These are phyloP conservation scores for Pseudohalonectria lignicola DNA, from an alignment of 2,329 filamentous ascomycete species.

Conservation along the genomic window DNA sequence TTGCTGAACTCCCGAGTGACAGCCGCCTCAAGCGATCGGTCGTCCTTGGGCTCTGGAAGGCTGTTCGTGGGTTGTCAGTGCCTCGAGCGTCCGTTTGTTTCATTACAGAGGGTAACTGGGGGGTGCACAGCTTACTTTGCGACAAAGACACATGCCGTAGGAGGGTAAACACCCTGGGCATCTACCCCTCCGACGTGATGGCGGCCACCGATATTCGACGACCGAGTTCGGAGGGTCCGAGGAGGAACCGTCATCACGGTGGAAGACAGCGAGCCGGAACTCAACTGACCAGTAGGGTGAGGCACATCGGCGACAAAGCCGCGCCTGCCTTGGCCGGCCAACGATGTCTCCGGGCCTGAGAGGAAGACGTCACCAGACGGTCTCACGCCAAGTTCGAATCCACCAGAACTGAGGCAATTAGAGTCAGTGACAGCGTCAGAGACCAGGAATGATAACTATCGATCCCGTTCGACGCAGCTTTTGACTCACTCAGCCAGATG, in stretches of 20 bases:
- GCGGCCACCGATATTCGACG: slow-evolving; percentile 7
- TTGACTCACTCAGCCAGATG: too few species aligned
- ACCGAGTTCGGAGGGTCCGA: slow-evolving; percentile 3
- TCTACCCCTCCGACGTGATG: slow-evolving; percentile 23
- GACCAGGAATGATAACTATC: too few species aligned
- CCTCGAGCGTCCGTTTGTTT: too few species aligned
- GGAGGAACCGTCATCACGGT: neutral
- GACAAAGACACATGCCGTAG: slow-evolving; percentile 51
- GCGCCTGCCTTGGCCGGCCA: neutral
- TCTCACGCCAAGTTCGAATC: slow-evolving; percentile 8
- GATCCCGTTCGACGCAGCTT: too few species aligned
- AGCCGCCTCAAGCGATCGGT: slow-evolving; percentile 37
- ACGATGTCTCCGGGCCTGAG: neutral
- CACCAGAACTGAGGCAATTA: neutral
- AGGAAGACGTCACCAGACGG: slow-evolving; percentile 8
- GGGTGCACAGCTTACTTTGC: slow-evolving; percentile 53
- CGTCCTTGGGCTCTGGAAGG: slow-evolving; percentile 36
- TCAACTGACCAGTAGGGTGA: too few species aligned
- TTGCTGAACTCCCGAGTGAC: slow-evolving; percentile 40
- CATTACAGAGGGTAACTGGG: too few species aligned
- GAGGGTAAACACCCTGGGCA: slow-evolving; percentile 39
- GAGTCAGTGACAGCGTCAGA: too few species aligned
- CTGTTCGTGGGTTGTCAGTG: too few species aligned
- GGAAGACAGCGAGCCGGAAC: too few species aligned
- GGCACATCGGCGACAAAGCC: neutral